These are phyloP conservation scores for Theobroma cacao DNA, from an alignment of 345 rosid species.

Conservation along the genomic window DNA sequence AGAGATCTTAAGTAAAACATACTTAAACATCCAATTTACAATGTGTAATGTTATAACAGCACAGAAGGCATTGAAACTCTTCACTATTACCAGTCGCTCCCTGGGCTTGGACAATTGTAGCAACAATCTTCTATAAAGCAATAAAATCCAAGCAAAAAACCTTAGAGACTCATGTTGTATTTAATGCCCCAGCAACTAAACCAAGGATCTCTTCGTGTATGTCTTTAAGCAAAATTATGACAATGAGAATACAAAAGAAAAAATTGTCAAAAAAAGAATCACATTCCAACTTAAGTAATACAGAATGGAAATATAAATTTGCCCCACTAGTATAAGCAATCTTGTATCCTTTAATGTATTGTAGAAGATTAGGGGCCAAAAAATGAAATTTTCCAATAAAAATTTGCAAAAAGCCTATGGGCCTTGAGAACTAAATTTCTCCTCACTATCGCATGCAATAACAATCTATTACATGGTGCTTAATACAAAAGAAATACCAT, in stretches of 20 bases:
- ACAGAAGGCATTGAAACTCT: background rate
- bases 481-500: background rate
- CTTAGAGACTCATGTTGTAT: background rate
- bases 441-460: background rate
- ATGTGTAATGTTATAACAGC: background rate
- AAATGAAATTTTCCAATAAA: background rate
- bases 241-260: too few relatives aligned
- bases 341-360: too few relatives aligned
- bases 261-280: background rate
- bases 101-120: background rate
- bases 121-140: background rate
- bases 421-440: background rate
- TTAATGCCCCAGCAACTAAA: background rate
- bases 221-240: background rate
- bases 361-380: background rate
- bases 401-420: background rate
- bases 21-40: slow-evolving; percentile 1
- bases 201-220: background rate
- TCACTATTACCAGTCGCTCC: background rate
- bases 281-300: background rate
- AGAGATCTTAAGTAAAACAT: background rate
- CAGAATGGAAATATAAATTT: background rate
- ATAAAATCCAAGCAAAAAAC: background rate
- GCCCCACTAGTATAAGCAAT: background rate
- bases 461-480: background rate